Evolutionary conservation across 768 basidiomycete species (phyloP).

Genomic region (Auricularia auricula-judae): DNA sequence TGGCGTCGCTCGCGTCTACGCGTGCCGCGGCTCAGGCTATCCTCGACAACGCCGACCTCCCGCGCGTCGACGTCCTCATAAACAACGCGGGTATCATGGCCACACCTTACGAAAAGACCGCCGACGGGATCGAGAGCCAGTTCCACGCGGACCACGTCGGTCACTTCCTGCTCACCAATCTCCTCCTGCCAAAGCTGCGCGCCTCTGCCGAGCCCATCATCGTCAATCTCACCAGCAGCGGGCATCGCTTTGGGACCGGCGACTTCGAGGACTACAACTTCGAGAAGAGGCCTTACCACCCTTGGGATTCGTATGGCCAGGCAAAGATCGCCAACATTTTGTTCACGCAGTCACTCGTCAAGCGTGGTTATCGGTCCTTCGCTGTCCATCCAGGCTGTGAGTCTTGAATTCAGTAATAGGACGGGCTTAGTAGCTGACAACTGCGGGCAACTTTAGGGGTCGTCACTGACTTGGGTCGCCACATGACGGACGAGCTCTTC

Average conservation of each 20-base stretch:
- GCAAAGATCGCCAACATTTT: constrained; percentile 32
- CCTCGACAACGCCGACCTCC: constrained; percentile 1
- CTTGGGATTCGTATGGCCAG: constrained; percentile 23
- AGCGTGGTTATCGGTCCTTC: background rate
- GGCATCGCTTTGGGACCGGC: constrained; percentile 26
- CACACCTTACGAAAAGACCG: background rate
- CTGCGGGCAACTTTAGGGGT: background rate
- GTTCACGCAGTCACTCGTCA: constrained; percentile 18
- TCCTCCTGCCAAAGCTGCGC: constrained; percentile 26
- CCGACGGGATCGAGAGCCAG: constrained; percentile 6
- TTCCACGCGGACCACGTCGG: constrained; percentile 26
- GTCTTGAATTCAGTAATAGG: background rate
- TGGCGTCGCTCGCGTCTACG: background rate
- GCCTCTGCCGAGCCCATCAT: constrained; percentile 24
- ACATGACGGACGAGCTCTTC: background rate
- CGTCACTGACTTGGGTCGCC: background rate
- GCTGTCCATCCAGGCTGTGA: background rate
- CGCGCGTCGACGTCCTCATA: constrained; percentile 6
- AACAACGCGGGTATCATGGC: constrained; percentile 3
- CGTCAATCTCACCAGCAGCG: constrained; percentile 27
- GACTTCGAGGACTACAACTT: constrained; percentile 16
- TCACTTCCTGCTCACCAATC: constrained; percentile 32
- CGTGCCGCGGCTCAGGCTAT: background rate
- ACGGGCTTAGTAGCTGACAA: background rate
- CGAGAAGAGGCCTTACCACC: background rate